Conservation (phyloP, 2,329 filamentous ascomycete genomes). For the Neophaeococcomyces mojaviensis region DNA sequence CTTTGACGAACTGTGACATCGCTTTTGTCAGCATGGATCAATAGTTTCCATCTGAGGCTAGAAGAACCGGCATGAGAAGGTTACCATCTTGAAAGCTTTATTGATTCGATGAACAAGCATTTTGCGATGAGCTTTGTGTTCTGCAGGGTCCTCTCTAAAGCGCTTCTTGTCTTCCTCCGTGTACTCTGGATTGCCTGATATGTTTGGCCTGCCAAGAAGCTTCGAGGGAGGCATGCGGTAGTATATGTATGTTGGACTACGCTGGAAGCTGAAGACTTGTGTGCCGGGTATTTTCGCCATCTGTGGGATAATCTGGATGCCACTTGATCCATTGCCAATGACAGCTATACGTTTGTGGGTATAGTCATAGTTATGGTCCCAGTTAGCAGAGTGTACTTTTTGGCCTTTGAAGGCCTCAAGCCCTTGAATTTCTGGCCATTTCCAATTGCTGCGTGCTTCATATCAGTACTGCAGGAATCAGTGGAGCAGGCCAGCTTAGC, state of each 20-base stretch:
- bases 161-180: constrained; percentile 20
- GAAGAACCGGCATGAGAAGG: background rate
- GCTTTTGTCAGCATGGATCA: background rate
- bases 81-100: constrained; percentile 11
- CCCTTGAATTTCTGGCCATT: constrained; percentile 50
- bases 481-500: constrained; percentile 24
- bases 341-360: constrained; percentile 56
- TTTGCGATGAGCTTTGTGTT: constrained; percentile 21
- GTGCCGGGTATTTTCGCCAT: constrained; percentile 45
- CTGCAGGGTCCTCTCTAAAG: constrained; percentile 18
- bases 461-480: constrained; percentile 32
- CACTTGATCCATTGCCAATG: constrained; percentile 58
- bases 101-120: constrained; percentile 11
- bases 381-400: constrained; percentile 53
- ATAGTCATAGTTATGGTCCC: constrained; percentile 49
- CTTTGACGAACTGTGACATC: background rate
- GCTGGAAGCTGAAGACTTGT: constrained; percentile 48
- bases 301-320: constrained; percentile 57
- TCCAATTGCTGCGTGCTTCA: constrained; percentile 21
- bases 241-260: constrained; percentile 43
- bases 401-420: constrained; percentile 53
- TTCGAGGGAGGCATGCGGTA: constrained; percentile 10
- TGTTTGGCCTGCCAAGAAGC: constrained; percentile 2
- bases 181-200: constrained; percentile 24
- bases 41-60: background rate